phyloP scores from a whole-genome alignment of 2,329 filamentous ascomycete species.

The Ophiocordyceps robertsii region DNA sequence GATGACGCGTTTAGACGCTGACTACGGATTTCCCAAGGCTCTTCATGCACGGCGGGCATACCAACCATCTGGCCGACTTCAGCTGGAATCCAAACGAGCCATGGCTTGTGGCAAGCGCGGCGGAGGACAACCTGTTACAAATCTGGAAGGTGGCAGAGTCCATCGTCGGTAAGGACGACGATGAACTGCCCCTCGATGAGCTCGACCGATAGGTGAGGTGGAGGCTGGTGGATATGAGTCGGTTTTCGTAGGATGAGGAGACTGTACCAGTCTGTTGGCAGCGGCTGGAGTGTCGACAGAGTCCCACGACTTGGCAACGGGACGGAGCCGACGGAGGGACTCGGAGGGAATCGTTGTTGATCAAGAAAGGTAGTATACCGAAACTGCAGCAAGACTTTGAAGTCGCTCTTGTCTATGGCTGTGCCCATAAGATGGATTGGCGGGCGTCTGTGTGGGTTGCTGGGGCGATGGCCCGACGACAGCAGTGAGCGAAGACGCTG shows the following conservation, averaged over 20 bases:
- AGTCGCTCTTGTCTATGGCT: no score
- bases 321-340: no score
- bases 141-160: constrained; percentile 82
- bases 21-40: constrained; percentile 36
- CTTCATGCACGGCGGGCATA: constrained; percentile 98
- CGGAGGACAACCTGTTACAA: constrained; percentile 93
- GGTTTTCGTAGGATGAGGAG: constrained; percentile 1
- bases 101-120: constrained; percentile 90
- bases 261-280: constrained; percentile 9
- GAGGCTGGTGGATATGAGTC: constrained; percentile 17
- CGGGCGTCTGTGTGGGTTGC: no score
- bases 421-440: no score
- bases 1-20: constrained; percentile 4
- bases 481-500: no score
- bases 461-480: no score
- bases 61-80: constrained; percentile 91
- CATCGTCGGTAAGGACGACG: constrained; percentile 65
- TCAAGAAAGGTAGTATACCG: no score
- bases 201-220: constrained; percentile 45
- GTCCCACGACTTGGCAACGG: not conserved
- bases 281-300: constrained; percentile 3
- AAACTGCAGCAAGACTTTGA: no score
- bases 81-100: constrained; percentile 96
- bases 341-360: no score
- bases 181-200: constrained; percentile 64